These are phyloP conservation scores for Pachysandra terminalis DNA, from an alignment of 164 flowering plant species.

Conservation along the genomic window DNA sequence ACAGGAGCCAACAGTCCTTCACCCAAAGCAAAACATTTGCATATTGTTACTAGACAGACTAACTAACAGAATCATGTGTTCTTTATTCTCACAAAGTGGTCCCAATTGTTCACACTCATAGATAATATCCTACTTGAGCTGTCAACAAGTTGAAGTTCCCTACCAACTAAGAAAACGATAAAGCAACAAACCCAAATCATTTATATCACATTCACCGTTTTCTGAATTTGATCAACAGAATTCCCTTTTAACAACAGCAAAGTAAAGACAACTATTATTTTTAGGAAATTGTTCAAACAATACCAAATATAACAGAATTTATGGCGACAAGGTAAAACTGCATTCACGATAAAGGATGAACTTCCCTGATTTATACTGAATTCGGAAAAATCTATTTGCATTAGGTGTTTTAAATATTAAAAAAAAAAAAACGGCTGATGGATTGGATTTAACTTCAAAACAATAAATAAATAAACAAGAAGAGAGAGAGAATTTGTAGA, in stretches of 20 bases:
- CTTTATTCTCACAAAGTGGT: background rate
- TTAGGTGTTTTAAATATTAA: no score
- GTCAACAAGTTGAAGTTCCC: background rate
- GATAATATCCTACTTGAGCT: no score
- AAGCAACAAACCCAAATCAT: background rate
- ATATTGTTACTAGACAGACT: background rate
- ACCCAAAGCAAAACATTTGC: background rate
- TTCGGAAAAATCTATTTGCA: no score
- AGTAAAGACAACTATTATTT: background rate
- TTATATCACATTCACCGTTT: background rate
- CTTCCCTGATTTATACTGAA: no score
- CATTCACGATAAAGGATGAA: background rate
- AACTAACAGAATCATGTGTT: background rate
- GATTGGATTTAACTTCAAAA: no score
- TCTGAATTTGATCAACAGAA: background rate
- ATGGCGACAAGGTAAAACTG: background rate
- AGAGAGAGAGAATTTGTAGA: no score
- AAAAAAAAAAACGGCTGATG: no score
- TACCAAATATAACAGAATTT: background rate
- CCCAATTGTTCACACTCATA: background rate
- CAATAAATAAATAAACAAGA: no score
- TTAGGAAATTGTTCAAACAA: background rate
- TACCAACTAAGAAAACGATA: background rate
- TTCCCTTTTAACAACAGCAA: background rate
- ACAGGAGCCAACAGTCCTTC: constrained; percentile 13